These are phyloP conservation scores for baker's yeast (Saccharomyces cerevisiae) DNA, from an alignment of 805 yeast genomes.

Conservation along the genomic window DNA sequence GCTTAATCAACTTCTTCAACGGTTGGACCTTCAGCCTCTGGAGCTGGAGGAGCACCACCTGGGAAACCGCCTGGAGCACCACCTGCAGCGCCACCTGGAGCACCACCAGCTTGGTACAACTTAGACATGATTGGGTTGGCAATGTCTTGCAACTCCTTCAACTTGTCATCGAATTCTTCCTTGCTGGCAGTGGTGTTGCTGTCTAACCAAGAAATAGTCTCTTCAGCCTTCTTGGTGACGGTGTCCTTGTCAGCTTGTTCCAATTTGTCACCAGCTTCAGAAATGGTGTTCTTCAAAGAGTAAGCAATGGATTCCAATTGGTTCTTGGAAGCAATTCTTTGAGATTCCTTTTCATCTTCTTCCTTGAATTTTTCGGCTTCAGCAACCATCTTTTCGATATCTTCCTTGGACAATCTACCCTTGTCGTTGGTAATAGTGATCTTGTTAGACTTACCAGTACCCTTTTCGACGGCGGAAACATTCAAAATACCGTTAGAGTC, in stretches of 20 bases:
- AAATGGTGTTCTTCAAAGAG: slow-evolving; percentile 73
- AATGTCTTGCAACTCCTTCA: slow-evolving; percentile 88
- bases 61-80: slow-evolving; percentile 44
- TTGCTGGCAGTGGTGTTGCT: slow-evolving; percentile 79
- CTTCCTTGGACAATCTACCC: slow-evolving; percentile 95
- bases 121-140: slow-evolving; percentile 93
- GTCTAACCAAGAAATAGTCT: slow-evolving; percentile 82
- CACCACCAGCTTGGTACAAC: slow-evolving; percentile 85
- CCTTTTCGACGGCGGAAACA: slow-evolving; percentile 92
- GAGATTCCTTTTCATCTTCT: slow-evolving; percentile 86
- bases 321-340: slow-evolving; percentile 86
- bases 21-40: slow-evolving; percentile 61
- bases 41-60: slow-evolving; percentile 54
- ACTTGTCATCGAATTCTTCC: slow-evolving; percentile 83
- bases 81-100: slow-evolving; percentile 67
- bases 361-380: slow-evolving; percentile 96
- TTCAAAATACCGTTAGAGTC: slow-evolving; percentile 95
- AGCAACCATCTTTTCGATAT: slow-evolving; percentile 89
- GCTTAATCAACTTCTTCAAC: slow-evolving; percentile 76
- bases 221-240: slow-evolving; percentile 71
- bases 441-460: slow-evolving; percentile 93
- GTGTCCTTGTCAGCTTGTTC: slow-evolving; percentile 59
- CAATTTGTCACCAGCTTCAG: slow-evolving; percentile 70
- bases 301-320: slow-evolving; percentile 90
- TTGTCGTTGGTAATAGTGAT: slow-evolving; percentile 94